phyloP scores from a whole-genome alignment of 805 yeast genomes.

The Lachancea fermentati region DNA sequence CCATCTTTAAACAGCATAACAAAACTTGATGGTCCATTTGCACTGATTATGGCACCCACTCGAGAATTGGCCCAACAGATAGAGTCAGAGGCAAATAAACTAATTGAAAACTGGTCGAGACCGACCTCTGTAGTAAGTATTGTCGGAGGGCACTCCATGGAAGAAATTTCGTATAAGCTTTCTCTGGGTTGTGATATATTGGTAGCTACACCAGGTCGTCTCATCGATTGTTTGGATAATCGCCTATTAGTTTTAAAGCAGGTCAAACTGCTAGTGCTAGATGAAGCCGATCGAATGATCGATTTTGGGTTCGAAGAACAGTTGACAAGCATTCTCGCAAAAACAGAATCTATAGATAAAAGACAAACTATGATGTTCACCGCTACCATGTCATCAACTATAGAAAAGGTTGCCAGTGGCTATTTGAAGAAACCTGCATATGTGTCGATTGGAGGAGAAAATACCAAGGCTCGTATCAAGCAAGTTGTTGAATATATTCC shows the following conservation, averaged over 20 bases:
- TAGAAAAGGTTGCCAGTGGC: conserved; percentile 59
- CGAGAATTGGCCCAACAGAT: conserved; percentile 92
- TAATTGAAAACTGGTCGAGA: conserved; percentile 36
- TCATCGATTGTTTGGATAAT: conserved; percentile 72
- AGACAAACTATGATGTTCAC: conserved; percentile 84
- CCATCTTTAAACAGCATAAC: conserved; percentile 43
- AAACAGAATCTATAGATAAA: conserved; percentile 39
- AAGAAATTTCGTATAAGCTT: conserved; percentile 57
- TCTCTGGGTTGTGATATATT: conserved; percentile 65
- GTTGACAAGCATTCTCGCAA: conserved; percentile 51
- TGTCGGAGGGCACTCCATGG: conserved; percentile 88
- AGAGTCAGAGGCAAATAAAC: conserved; percentile 54
- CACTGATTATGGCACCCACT: conserved; percentile 81
- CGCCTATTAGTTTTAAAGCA: conserved; percentile 54
- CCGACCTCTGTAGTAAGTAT: conserved; percentile 51
- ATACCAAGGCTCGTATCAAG: conserved; percentile 49
- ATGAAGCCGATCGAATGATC: conserved; percentile 95
- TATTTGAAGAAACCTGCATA: conserved; percentile 59
- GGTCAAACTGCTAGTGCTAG: conserved; percentile 69
- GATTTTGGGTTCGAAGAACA: conserved; percentile 91
- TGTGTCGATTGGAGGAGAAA: conserved; percentile 64
- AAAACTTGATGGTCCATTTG: conserved; percentile 61
- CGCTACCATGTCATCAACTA: conserved; percentile 80
- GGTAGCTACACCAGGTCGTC: conserved; percentile 92
- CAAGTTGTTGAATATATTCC: conserved; percentile 58